phyloP scores from a whole-genome alignment of 352 stramenopile genomes.

The Phytophthora quininea region DNA sequence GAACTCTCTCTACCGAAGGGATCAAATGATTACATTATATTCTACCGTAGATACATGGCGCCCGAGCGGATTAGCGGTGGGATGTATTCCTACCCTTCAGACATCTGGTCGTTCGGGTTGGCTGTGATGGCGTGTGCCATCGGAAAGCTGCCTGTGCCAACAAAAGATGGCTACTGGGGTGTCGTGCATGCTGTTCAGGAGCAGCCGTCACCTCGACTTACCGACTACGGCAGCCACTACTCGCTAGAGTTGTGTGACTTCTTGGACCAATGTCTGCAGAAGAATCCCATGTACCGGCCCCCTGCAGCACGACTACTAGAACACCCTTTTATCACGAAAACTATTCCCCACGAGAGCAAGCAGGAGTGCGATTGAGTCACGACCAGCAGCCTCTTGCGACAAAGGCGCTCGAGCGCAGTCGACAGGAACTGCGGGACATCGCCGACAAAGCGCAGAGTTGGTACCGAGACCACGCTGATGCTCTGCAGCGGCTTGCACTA shows the following conservation, averaged over 20 bases:
- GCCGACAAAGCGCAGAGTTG: constrained; percentile 57
- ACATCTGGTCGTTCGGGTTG: constrained; percentile 86
- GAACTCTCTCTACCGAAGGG: neutral
- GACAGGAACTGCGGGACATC: constrained; percentile 55
- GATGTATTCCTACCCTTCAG: constrained; percentile 88
- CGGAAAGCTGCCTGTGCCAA: constrained; percentile 84
- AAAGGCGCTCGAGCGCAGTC: constrained; percentile 30
- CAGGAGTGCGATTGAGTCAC: constrained; percentile 22
- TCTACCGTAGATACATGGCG: constrained; percentile 86
- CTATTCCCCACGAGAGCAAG: constrained; percentile 43
- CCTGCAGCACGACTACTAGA: constrained; percentile 57
- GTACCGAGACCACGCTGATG: constrained; percentile 54
- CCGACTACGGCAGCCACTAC: constrained; percentile 68
- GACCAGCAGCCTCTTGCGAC: constrained; percentile 25
- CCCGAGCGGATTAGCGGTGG: constrained; percentile 93
- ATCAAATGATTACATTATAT: neutral
- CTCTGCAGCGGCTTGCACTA: constrained; percentile 32
- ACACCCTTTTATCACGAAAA: constrained; percentile 78
- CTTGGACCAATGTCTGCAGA: constrained; percentile 78
- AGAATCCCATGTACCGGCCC: constrained; percentile 72
- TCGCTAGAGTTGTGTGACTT: constrained; percentile 80
- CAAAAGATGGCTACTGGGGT: constrained; percentile 89
- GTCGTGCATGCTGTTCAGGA: constrained; percentile 87
- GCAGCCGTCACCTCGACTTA: constrained; percentile 68
- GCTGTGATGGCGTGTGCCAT: constrained; percentile 88